Evolutionary conservation across 495 filamentous ascomycete genomes (phyloP).

Genomic region (Chaetomium fimeti): DNA sequence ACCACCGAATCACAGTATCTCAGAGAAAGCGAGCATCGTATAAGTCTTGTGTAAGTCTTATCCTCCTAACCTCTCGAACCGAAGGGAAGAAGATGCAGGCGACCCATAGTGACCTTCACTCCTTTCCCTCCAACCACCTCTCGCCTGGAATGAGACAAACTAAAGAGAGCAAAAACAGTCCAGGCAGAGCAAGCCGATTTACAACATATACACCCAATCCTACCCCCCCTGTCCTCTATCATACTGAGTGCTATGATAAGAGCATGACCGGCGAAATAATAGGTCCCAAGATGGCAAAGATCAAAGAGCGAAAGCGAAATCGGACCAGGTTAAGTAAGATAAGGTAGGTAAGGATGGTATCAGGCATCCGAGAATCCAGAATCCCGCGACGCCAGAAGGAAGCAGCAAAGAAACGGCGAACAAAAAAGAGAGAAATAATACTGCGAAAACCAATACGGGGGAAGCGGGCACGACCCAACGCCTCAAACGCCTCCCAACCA

Average conservation of each 20-base stretch:
- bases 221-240: neutral
- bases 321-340: conserved; percentile 7
- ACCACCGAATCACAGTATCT: neutral
- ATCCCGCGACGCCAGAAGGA: conserved; percentile 17
- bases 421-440: neutral
- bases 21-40: neutral
- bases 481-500: conserved; percentile 7
- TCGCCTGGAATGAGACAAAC: neutral
- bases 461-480: conserved; percentile 7
- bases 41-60: neutral
- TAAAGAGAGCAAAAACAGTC: neutral
- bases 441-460: conserved; percentile 11
- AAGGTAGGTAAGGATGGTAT: conserved; percentile 17
- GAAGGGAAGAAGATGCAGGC: neutral
- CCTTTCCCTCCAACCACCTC: neutral
- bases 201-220: conserved; percentile 10
- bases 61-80: neutral
- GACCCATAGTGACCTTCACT: no score
- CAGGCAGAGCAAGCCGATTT: neutral
- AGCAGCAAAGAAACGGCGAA: neutral
- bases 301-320: neutral
- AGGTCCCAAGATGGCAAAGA: neutral
- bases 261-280: neutral
- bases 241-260: neutral
- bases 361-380: conserved; percentile 15